Conservation (phyloP, 2,329 filamentous ascomycete species). For the Trichocomaceae sp. region DNA sequence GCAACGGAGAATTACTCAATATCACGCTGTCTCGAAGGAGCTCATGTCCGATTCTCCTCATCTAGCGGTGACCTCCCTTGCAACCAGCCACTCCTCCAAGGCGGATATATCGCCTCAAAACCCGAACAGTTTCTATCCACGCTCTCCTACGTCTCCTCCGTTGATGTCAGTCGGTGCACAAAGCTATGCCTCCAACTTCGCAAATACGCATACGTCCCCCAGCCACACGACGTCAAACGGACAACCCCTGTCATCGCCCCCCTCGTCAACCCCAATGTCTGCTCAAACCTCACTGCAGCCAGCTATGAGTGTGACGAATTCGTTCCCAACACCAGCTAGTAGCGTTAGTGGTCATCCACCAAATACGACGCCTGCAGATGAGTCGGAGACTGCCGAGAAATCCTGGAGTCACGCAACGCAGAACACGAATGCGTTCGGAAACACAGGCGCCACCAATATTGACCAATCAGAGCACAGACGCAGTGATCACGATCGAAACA, state of each 20-base stretch:
- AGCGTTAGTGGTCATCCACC: conserved; percentile 35
- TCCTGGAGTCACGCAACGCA: conserved; percentile 18
- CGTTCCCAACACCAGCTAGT: conserved; percentile 42
- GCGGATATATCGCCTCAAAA: conserved; percentile 24
- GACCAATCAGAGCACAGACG: conserved; percentile 26
- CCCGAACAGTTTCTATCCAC: conserved; percentile 30
- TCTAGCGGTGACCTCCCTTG: conserved; percentile 36
- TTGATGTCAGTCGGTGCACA: conserved; percentile 47
- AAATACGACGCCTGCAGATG: conserved; percentile 27
- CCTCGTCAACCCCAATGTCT: conserved; percentile 38
- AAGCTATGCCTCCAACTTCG: conserved; percentile 43
- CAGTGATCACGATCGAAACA: conserved; percentile 30
- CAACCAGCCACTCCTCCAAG: conserved; percentile 34
- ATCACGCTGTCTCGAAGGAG: background rate
- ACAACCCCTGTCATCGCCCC: conserved; percentile 35
- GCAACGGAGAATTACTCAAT: background rate
- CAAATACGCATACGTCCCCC: conserved; percentile 40
- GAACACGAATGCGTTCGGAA: conserved; percentile 6
- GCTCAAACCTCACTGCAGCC: conserved; percentile 38
- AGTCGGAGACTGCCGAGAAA: conserved; percentile 31
- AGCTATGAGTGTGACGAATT: conserved; percentile 33
- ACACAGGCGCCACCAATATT: conserved; percentile 16
- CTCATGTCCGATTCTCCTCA: conserved; percentile 36
- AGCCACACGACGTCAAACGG: conserved; percentile 38
- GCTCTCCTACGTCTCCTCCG: conserved; percentile 40